Conservation (phyloP, 495 filamentous ascomycete species). For the Podospora anserina region DNA sequence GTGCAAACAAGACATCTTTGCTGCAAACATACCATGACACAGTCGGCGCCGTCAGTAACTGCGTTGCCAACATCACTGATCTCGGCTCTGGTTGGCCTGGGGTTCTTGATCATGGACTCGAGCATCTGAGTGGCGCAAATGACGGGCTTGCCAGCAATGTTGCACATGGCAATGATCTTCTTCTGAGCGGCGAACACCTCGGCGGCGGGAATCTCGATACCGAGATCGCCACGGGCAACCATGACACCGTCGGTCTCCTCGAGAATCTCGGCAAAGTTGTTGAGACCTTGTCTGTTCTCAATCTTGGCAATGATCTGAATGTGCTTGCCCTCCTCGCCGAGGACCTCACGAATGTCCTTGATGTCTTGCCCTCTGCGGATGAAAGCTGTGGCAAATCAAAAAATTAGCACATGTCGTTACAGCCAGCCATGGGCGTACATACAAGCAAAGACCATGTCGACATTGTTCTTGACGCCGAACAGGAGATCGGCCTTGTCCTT, state of each 20-base stretch:
- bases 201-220: conserved; percentile 96
- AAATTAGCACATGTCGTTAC: conserved; percentile 3
- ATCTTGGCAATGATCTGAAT: conserved; percentile 99
- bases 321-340: conserved; percentile 88
- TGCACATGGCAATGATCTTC: conserved; percentile 99
- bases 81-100: conserved; percentile 93
- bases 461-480: conserved; percentile 96
- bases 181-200: conserved; percentile 99
- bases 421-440: background rate
- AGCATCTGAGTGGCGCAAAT: conserved; percentile 79
- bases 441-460: conserved; percentile 97
- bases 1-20: too few species aligned
- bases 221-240: conserved; percentile 97
- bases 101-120: conserved; percentile 99
- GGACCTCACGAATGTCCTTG: conserved; percentile 81
- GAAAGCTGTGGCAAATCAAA: conserved; percentile 52
- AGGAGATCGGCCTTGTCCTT: conserved; percentile 91
- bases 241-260: conserved; percentile 97
- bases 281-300: conserved; percentile 94
- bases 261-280: conserved; percentile 98
- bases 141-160: conserved; percentile 96
- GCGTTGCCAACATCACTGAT: conserved; percentile 98
- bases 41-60: conserved; percentile 95
- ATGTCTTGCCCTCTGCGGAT: conserved; percentile 93
- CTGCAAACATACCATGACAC: conserved; percentile 69